phyloP scores from a whole-genome alignment of 1,284 basidiomycete species.

The Sanghuangporus sanghuang region DNA sequence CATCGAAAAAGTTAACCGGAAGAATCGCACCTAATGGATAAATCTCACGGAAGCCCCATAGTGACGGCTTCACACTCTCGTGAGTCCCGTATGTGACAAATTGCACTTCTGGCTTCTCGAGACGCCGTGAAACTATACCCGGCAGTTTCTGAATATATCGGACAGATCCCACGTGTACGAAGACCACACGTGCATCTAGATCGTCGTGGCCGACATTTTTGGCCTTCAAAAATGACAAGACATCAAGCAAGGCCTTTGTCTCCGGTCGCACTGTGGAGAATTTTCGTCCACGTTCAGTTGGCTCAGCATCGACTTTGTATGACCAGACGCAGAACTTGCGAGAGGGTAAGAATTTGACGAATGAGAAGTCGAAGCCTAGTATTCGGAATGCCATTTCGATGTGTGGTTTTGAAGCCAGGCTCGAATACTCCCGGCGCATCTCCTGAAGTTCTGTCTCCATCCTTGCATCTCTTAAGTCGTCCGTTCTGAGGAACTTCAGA shows the following conservation, averaged over 20 bases:
- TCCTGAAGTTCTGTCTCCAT: constrained; percentile 2
- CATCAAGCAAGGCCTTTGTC: constrained; percentile 36
- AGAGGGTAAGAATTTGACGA: constrained; percentile 38
- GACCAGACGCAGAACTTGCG: constrained; percentile 34
- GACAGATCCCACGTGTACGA: constrained; percentile 60
- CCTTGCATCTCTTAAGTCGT: neutral
- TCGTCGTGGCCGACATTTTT: constrained; percentile 32
- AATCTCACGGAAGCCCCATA: constrained; percentile 58
- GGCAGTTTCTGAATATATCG: constrained; percentile 41
- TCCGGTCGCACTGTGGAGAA: constrained; percentile 34
- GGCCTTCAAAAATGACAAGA: constrained; percentile 41
- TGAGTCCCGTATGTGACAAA: constrained; percentile 67
- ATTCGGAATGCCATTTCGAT: constrained; percentile 41
- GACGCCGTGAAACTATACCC: constrained; percentile 40
- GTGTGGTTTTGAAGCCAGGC: constrained; percentile 22
- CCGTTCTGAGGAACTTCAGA: neutral
- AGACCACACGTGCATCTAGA: constrained; percentile 43
- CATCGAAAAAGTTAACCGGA: neutral
- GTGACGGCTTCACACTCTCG: constrained; percentile 37
- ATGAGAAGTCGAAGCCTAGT: constrained; percentile 38
- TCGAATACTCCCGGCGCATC: neutral
- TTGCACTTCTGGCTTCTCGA: constrained; percentile 38
- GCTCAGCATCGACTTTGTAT: constrained; percentile 23
- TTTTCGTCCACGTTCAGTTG: constrained; percentile 29
- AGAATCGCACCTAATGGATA: constrained; percentile 51